These are phyloP conservation scores for Clohesyomyces aquaticus DNA, from an alignment of 495 filamentous ascomycete species.

Conservation along the genomic window DNA sequence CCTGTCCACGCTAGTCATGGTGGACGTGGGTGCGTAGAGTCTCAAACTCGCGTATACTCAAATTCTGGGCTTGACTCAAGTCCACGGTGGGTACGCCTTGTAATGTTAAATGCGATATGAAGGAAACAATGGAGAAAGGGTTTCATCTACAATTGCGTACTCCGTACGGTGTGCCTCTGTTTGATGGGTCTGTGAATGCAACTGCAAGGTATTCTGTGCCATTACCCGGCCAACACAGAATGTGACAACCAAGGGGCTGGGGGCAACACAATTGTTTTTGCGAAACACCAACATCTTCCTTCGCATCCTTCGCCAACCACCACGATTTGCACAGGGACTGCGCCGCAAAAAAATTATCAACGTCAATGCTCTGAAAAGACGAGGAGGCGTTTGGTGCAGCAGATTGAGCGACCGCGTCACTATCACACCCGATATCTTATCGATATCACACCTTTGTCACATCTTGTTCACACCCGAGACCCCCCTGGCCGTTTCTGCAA, in stretches of 20 bases:
- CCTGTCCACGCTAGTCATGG: neutral
- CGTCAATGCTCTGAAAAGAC: too few species aligned
- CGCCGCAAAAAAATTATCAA: too few species aligned
- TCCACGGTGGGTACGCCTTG: neutral
- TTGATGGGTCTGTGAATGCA: too few species aligned
- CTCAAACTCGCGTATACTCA: neutral
- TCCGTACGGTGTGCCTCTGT: neutral
- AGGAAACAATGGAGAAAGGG: neutral
- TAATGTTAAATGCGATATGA: constrained; percentile 20
- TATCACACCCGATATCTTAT: constrained; percentile 11
- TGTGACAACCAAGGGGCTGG: neutral
- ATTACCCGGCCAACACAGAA: neutral
- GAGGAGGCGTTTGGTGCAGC: neutral
- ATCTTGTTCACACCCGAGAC: constrained; percentile 9
- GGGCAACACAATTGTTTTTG: neutral
- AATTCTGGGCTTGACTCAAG: constrained; percentile 3
- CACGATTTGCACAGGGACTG: too few species aligned
- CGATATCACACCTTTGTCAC: constrained; percentile 20
- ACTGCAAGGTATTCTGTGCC: neutral
- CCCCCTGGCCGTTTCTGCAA: constrained; percentile 21
- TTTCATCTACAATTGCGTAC: neutral
- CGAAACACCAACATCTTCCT: too few species aligned
- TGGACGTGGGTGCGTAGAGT: neutral
- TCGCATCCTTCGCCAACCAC: too few species aligned
- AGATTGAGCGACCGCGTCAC: neutral